phyloP scores from a whole-genome alignment of 2,329 filamentous ascomycete species.

The Corinectria fuckeliana region DNA sequence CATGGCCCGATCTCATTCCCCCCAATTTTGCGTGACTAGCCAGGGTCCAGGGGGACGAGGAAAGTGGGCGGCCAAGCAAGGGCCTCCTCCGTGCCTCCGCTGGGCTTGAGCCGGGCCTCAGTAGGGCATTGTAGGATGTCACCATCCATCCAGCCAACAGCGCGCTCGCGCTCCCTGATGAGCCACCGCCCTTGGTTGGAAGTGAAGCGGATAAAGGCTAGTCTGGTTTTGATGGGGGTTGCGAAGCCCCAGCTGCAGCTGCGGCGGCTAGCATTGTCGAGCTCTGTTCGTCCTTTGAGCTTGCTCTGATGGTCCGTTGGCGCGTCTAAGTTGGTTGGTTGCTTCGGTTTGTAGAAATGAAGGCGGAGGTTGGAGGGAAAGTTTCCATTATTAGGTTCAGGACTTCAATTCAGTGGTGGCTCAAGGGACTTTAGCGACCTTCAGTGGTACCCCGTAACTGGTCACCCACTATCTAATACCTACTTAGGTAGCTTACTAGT shows the following conservation, averaged over 20 bases:
- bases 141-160: background rate
- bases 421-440: background rate
- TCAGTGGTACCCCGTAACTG: background rate
- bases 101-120: background rate
- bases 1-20: slow-evolving; percentile 13
- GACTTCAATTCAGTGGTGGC: background rate
- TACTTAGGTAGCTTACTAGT: background rate
- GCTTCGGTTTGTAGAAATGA: background rate
- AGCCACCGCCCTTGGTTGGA: background rate
- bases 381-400: background rate
- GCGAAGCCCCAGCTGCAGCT: slow-evolving; percentile 1
- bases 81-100: background rate
- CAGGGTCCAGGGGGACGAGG: background rate
- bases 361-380: background rate
- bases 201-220: background rate
- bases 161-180: background rate
- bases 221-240: background rate
- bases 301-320: background rate
- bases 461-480: background rate
- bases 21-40: background rate
- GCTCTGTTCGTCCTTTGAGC: background rate
- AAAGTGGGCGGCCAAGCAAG: background rate
- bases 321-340: background rate
- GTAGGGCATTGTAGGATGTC: background rate
- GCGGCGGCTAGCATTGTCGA: background rate